These are phyloP conservation scores for Pseudohalonectria lignicola DNA, from an alignment of 2,329 filamentous ascomycete species.

Conservation along the genomic window DNA sequence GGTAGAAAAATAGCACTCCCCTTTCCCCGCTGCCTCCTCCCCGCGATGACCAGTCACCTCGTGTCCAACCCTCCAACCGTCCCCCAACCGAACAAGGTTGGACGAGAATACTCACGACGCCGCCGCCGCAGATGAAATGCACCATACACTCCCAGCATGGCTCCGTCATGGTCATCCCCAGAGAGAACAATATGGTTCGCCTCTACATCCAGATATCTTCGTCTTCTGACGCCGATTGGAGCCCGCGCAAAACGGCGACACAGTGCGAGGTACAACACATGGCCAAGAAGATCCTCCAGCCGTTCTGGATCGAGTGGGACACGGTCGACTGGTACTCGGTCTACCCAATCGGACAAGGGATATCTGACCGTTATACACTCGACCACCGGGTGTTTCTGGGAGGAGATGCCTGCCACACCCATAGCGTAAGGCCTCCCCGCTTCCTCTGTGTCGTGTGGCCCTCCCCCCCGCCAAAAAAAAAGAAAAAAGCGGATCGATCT, in stretches of 20 bases:
- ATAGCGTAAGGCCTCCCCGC: constrained; percentile 43
- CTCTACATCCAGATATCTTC: constrained; percentile 59
- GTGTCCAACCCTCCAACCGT: too few relatives aligned
- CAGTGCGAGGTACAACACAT: constrained; percentile 52
- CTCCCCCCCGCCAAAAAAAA: background rate
- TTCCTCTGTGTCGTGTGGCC: too few relatives aligned
- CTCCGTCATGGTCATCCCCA: constrained; percentile 71
- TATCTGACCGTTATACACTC: constrained; percentile 55
- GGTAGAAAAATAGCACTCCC: too few relatives aligned
- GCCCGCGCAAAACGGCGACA: constrained; percentile 52
- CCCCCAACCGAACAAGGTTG: too few relatives aligned
- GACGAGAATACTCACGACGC: too few relatives aligned
- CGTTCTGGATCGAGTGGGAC: constrained; percentile 58
- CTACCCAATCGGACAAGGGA: constrained; percentile 66
- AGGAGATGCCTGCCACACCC: constrained; percentile 71
- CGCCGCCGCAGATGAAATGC: constrained; percentile 54
- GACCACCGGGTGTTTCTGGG: constrained; percentile 63
- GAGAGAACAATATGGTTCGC: constrained; percentile 57
- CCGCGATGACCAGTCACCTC: background rate
- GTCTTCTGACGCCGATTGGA: constrained; percentile 49
- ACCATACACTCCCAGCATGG: constrained; percentile 65
- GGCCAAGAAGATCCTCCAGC: constrained; percentile 53
- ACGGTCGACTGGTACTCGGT: constrained; percentile 64
- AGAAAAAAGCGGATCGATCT: background rate
- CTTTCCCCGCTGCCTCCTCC: background rate